phyloP scores from a whole-genome alignment of 495 filamentous ascomycete species.

The Tuber aestivum region DNA sequence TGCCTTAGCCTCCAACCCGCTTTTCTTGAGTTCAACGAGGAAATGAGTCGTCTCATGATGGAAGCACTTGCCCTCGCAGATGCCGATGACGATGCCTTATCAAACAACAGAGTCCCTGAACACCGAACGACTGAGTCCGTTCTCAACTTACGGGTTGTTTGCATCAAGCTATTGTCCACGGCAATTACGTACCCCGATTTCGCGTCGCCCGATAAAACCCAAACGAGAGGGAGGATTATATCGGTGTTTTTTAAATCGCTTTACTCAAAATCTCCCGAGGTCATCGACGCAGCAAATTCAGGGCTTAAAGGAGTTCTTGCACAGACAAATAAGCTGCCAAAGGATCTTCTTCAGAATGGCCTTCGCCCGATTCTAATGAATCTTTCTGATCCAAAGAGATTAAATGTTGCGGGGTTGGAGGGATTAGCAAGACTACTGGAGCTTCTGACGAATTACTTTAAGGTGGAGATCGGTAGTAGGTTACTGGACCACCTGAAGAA shows the following conservation, averaged over 20 bases:
- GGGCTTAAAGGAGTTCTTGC: slow-evolving; percentile 77
- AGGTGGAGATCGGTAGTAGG: slow-evolving; percentile 90
- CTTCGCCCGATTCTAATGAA: slow-evolving; percentile 92
- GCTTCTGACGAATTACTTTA: slow-evolving; percentile 95
- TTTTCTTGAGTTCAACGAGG: slow-evolving; percentile 83
- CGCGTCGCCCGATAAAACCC: slow-evolving; percentile 53
- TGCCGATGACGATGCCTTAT: slow-evolving; percentile 81
- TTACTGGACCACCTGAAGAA: slow-evolving; percentile 86
- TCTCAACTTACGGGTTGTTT: slow-evolving; percentile 84
- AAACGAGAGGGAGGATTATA: slow-evolving; percentile 73
- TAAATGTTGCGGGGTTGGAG: slow-evolving; percentile 84
- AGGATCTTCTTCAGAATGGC: slow-evolving; percentile 89
- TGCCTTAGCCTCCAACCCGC: slow-evolving; percentile 79
- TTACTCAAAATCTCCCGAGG: slow-evolving; percentile 82
- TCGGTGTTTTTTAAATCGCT: slow-evolving; percentile 96
- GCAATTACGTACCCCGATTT: slow-evolving; percentile 91
- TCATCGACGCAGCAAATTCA: slow-evolving; percentile 88
- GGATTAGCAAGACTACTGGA: slow-evolving; percentile 83
- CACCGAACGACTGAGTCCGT: slow-evolving; percentile 87
- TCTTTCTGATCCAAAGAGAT: slow-evolving; percentile 83
- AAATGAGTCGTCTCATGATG: slow-evolving; percentile 79
- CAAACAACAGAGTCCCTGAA: slow-evolving; percentile 70
- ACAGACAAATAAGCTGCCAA: slow-evolving; percentile 85
- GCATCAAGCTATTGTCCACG: slow-evolving; percentile 83
- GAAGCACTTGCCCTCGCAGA: slow-evolving; percentile 90